phyloP scores from a whole-genome alignment of 1,284 basidiomycete genomes.

The Cryptococcus wingfieldii region DNA sequence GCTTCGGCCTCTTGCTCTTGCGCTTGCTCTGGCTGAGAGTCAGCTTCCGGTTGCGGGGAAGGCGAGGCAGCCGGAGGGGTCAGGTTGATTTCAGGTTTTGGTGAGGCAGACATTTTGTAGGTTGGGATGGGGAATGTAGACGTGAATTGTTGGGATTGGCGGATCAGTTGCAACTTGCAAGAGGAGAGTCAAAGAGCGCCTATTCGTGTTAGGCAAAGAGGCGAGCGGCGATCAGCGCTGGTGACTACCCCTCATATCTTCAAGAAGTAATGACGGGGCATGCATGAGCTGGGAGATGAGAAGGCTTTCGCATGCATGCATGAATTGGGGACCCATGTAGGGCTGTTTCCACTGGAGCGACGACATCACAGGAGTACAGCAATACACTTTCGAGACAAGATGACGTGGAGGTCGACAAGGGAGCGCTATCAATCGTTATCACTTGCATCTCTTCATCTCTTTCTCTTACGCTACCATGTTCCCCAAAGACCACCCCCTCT shows the following conservation, averaged over 20 bases:
- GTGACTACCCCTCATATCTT: not conserved
- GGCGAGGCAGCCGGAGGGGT: not conserved
- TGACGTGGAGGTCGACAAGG: constrained; percentile 1
- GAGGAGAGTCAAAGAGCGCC: too few species aligned
- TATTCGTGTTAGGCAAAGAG: too few species aligned
- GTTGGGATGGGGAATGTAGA: not conserved
- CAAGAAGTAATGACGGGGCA: too few species aligned
- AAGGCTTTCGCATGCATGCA: too few species aligned
- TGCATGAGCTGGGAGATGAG: too few species aligned
- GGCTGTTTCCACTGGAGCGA: too few species aligned
- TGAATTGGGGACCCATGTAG: too few species aligned
- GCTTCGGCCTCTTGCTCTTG: not conserved
- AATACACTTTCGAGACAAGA: too few species aligned
- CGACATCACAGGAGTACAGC: too few species aligned
- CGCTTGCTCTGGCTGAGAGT: not conserved
- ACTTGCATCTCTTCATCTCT: not conserved
- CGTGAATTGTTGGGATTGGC: too few species aligned
- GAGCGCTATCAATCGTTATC: not conserved
- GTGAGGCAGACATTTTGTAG: constrained; percentile 14
- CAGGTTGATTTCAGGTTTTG: constrained; percentile 6
- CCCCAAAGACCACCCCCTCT: constrained; percentile 16
- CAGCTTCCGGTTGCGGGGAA: not conserved
- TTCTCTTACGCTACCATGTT: not conserved
- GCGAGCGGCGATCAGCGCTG: too few species aligned
- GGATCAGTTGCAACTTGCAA: too few species aligned